Base-by-base conservation (phyloP, 495 filamentous ascomycete genomes). In the Terfezia claveryi region DNA sequence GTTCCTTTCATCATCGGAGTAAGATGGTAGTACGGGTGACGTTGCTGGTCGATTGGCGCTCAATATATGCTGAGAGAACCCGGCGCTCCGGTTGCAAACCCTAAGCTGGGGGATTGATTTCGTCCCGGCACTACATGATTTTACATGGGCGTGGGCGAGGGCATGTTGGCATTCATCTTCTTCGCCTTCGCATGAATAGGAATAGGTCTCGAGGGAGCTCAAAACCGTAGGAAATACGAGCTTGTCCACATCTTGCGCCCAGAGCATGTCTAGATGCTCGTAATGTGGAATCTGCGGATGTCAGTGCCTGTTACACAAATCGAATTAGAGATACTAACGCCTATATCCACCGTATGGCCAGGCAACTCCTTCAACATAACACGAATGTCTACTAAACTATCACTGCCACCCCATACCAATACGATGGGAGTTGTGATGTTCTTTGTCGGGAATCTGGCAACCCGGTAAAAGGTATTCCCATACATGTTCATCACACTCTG, bases 351-450 rank as follows among this genome's bases (percentile, higher is more conserved):
- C 7, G 89, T 98, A 60, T 84, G 82, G 10, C 72, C 71, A 0
- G 91, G 91, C 17, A 98, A 71, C 58, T 93, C 87, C 62, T 79
- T 80, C 37, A 94, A 70, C 87, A 96, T 94, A 55, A 88, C 79
- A 23, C 80, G 72, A 62, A 98, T 94, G 62, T 96, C 87, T n/a
- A 98, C 86, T 12, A 98, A 73, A 44, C 85, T 93, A 64, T 98
- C 91, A 55, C 78, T 87, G 10, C 86, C 91, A 23, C 91, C 91
- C 60, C 94, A 98, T 10, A 98, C 73, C 0, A 98, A 73, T 17
- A 94, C 85, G 59, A 96, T 84, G 0, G 91, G 91, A 3, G 91
- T 95, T 61, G 84, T 88, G 71, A 98, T 98, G 66, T 95, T 98
- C 55, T 82, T 80, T 0, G 91, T 98, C 8, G 91, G 91, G 60